A percentile compares a stretch with the other conserved stretches of the same genome.
Evolutionary conservation across 2,329 filamentous ascomycete genomes (phyloP).

Genomic region (Calonectria pseudoturangicola): DNA sequence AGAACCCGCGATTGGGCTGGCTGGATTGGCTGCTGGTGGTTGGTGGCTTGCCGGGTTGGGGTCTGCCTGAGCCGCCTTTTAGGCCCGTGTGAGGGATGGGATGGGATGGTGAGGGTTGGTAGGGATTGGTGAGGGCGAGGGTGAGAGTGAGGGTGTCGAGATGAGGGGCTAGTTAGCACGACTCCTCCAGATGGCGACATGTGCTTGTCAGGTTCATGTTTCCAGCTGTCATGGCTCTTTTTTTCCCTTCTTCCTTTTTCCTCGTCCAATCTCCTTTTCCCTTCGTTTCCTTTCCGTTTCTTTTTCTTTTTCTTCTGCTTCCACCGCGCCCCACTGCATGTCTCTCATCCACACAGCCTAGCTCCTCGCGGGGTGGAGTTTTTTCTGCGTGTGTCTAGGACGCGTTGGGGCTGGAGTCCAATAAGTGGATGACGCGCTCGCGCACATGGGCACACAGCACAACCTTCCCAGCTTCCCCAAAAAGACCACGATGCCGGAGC

Average conservation of each 20-base stretch:
- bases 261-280: too few relatives aligned
- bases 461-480: constrained; percentile 10
- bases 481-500: constrained; percentile 12
- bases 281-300: not conserved
- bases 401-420: constrained; percentile 36
- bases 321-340: not conserved
- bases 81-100: too few relatives aligned
- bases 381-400: constrained; percentile 18
- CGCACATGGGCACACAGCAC: constrained; percentile 22
- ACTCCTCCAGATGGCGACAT: not conserved
- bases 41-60: constrained; percentile 5
- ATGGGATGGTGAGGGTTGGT: too few relatives aligned
- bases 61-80: constrained; percentile 17
- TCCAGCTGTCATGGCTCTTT: not conserved
- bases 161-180: not conserved
- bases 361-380: constrained; percentile 28
- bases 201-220: not conserved
- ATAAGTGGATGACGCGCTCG: constrained; percentile 36
- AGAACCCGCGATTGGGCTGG: not conserved
- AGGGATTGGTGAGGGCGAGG: too few relatives aligned
- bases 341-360: constrained; percentile 9
- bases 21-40: constrained; percentile 5
- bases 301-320: constrained; percentile 12
- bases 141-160: not conserved
- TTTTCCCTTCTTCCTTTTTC: not conserved